Base-by-base conservation (phyloP, 2,329 filamentous ascomycete genomes). In the Penicillium brevicompactum region DNA sequence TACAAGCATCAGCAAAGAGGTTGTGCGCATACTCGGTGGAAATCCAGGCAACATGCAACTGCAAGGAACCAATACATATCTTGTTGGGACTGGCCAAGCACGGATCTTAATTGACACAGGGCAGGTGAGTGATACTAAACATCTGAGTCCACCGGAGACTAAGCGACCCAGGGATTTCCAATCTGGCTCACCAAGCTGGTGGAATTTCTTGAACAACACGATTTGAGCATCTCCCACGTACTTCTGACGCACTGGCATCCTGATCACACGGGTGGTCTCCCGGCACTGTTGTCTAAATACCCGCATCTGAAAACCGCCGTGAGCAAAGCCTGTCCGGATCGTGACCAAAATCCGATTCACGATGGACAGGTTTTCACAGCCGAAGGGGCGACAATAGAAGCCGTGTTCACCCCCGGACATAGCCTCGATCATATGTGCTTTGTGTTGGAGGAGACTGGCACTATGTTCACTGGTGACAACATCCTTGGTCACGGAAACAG, bases 41-140 rank as follows among this genome's bases (percentile, higher is more conserved):
- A 80, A 79, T 48, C 64, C 76, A 0, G 77, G 77, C 8, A 73
- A 75, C 60, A 73, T 75, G 62, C 51, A 60, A 14, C 54, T 74
- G 21, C 73, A 75, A 64, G 74, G 74, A 1, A 74, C 72, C 5
- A 74, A 76, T 55, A 74, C 71, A 3, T 76, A 69, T 56, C 54
- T 76, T 14, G 63, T 75, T 9, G 74, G 74, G 9, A 74, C 66
- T 6, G 74, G 74, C 9, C 27, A 50, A 18, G 3, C 51, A 10
- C 55, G 71, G 14, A 57, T 74, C 8, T 49, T 76, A 10, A 67
- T 76, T 38, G 74, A 76, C 47, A 75, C 74, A 3, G 60, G 58
- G 9, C 61, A 55, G 11, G 52, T 55, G 2, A 32, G 52, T 34
- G 41, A 5, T 27, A 8, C 18, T 27, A n/a, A 6, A n/a, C 5